Conservation (phyloP, 768 basidiomycete genomes). For the Pisolithus microcarpus region DNA sequence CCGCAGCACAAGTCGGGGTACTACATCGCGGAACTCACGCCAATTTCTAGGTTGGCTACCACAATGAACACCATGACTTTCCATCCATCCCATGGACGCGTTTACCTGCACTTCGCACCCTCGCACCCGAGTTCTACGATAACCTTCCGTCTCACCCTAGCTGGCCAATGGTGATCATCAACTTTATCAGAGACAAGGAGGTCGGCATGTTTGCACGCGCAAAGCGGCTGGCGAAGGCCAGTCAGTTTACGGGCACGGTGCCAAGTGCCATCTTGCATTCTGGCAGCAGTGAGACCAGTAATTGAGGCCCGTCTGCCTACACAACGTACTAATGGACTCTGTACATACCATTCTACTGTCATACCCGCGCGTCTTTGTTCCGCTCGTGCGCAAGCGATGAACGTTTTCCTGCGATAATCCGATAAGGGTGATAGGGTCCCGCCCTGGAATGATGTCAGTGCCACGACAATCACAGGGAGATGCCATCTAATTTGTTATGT, state of each 20-base stretch:
- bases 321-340: constrained; percentile 5
- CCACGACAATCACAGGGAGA: too few species aligned
- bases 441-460: too few species aligned
- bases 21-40: background rate
- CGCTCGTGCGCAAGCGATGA: too few species aligned
- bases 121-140: constrained; percentile 92
- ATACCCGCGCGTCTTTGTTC: too few species aligned
- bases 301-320: constrained; percentile 6
- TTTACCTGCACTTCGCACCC: constrained; percentile 68
- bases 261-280: constrained; percentile 7
- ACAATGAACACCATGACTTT: constrained; percentile 99
- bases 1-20: background rate
- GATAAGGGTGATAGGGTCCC: too few species aligned
- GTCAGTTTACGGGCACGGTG: constrained; percentile 12
- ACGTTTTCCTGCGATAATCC: too few species aligned
- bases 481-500: too few species aligned
- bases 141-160: constrained; percentile 78
- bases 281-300: constrained; percentile 9
- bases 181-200: constrained; percentile 86
- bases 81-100: constrained; percentile 95
- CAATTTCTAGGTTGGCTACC: constrained; percentile 77
- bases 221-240: constrained; percentile 54
- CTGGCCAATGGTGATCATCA: constrained; percentile 92
- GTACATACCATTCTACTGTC: background rate
- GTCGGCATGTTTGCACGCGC: constrained; percentile 86